Evolutionary conservation across 805 yeast species (phyloP).

Genomic region (Cyberlindnera mycetangii): DNA sequence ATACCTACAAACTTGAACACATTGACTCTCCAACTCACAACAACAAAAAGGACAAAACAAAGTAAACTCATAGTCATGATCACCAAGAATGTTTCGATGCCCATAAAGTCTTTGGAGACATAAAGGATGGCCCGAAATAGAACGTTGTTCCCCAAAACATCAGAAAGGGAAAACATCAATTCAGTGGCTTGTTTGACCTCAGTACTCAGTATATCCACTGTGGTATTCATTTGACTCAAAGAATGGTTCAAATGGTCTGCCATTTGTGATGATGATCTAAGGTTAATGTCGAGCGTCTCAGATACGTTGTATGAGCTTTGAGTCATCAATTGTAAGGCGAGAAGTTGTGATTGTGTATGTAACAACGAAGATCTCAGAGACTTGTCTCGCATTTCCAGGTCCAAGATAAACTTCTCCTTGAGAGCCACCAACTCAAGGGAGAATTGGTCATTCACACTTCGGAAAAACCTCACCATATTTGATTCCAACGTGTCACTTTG

Average conservation of each 20-base stretch:
- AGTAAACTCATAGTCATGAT: conserved; percentile 3
- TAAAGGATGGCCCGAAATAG: conserved; percentile 13
- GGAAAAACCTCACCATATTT: conserved; percentile 13
- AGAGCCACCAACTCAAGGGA: conserved; percentile 9
- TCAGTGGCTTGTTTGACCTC: conserved; percentile 13
- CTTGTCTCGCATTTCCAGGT: conserved; percentile 14
- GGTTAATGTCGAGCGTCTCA: neutral
- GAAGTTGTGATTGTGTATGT: neutral
- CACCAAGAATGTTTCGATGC: conserved; percentile 7
- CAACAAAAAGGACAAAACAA: conserved; percentile 5
- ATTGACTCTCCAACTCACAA: conserved; percentile 13
- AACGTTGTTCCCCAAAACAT: conserved; percentile 14
- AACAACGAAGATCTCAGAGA: conserved; percentile 9
- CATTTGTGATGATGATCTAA: conserved; percentile 1
- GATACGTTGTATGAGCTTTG: conserved; percentile 2
- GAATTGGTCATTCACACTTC: conserved; percentile 9
- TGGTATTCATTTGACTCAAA: conserved; percentile 5
- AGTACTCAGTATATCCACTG: conserved; percentile 5
- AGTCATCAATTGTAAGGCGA: neutral
- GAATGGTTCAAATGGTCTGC: conserved; percentile 9
- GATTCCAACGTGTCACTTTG: conserved; percentile 15
- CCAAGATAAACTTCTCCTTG: conserved; percentile 15
- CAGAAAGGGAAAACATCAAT: conserved; percentile 8
- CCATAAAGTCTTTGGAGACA: conserved; percentile 5
- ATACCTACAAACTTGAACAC: conserved; percentile 19